phyloP scores from a whole-genome alignment of 2,329 filamentous ascomycete genomes.

The Fonsecaea pugnacius region DNA sequence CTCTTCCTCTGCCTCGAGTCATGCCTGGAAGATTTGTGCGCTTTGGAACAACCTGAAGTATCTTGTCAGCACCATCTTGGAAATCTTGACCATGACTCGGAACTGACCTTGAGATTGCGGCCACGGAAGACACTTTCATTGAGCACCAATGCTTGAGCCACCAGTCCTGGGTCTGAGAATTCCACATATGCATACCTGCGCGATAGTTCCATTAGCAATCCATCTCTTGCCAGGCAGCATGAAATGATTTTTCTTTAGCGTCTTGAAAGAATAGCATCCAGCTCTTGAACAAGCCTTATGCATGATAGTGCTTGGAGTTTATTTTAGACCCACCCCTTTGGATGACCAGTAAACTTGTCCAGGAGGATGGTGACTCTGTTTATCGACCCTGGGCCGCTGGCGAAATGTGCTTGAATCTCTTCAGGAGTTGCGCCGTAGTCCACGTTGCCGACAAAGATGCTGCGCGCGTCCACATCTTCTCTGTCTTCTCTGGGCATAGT shows the following conservation, averaged over 20 bases:
- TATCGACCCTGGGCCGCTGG: slow-evolving; percentile 87
- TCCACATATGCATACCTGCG: slow-evolving; percentile 97
- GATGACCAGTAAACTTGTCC: slow-evolving; percentile 98
- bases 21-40: slow-evolving; percentile 96
- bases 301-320: slow-evolving; percentile 27
- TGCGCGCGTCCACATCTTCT: slow-evolving; percentile 91
- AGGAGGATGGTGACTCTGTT: slow-evolving; percentile 96
- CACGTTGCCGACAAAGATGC: slow-evolving; percentile 98
- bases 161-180: slow-evolving; percentile 90
- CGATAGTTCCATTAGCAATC: slow-evolving; percentile 39
- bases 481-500: slow-evolving; percentile 82
- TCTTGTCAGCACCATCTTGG: slow-evolving; percentile 31
- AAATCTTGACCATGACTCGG: not conserved
- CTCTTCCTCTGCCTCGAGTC: slow-evolving; percentile 68
- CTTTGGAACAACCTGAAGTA: slow-evolving; percentile 75
- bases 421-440: slow-evolving; percentile 97
- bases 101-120: slow-evolving; percentile 84
- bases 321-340: slow-evolving; percentile 81
- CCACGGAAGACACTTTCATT: slow-evolving; percentile 97
- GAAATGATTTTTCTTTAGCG: slow-evolving; percentile 37
- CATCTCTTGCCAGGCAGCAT: slow-evolving; percentile 66
- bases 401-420: slow-evolving; percentile 98
- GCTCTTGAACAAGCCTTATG: slow-evolving; percentile 37
- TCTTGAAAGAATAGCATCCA: slow-evolving; percentile 27
- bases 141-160: slow-evolving; percentile 88